phyloP scores from a whole-genome alignment of 2,329 filamentous ascomycete genomes.

The Colletotrichum sp. region DNA sequence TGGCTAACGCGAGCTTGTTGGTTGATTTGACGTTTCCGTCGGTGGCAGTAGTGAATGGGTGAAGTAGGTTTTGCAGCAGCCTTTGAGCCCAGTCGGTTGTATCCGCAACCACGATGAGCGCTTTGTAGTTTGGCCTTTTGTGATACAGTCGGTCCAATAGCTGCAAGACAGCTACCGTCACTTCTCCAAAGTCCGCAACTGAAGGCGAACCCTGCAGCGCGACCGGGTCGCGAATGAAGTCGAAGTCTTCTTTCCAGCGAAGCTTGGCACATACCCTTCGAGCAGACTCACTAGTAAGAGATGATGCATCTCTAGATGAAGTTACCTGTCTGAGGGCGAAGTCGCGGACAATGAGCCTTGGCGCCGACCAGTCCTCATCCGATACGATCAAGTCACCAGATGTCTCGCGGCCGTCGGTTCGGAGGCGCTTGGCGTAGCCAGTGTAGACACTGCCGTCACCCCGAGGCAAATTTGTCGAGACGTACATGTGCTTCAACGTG shows the following conservation, averaged over 20 bases:
- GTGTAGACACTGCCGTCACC: neutral
- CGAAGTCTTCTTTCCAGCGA: neutral
- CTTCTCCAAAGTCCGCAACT: neutral
- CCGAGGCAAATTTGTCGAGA: neutral
- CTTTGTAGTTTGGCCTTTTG: neutral
- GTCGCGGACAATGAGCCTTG: constrained; percentile 5
- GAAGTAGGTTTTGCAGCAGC: neutral
- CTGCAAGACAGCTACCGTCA: neutral
- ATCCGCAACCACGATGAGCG: neutral
- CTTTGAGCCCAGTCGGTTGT: neutral
- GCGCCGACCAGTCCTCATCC: constrained; percentile 6
- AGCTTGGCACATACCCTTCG: neutral
- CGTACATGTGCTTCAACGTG: neutral
- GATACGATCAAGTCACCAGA: constrained; percentile 7
- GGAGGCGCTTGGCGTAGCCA: neutral
- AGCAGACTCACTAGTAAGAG: neutral
- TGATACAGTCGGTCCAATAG: neutral
- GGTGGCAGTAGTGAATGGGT: neutral
- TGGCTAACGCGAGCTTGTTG: neutral
- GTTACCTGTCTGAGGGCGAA: constrained; percentile 21
- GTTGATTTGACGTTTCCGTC: neutral
- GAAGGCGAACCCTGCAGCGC: neutral
- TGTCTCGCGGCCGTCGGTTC: neutral
- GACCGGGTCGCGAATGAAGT: neutral
- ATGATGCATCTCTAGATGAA: neutral